Conservation (phyloP, 495 filamentous ascomycete species). For the Neurospora sp. region DNA sequence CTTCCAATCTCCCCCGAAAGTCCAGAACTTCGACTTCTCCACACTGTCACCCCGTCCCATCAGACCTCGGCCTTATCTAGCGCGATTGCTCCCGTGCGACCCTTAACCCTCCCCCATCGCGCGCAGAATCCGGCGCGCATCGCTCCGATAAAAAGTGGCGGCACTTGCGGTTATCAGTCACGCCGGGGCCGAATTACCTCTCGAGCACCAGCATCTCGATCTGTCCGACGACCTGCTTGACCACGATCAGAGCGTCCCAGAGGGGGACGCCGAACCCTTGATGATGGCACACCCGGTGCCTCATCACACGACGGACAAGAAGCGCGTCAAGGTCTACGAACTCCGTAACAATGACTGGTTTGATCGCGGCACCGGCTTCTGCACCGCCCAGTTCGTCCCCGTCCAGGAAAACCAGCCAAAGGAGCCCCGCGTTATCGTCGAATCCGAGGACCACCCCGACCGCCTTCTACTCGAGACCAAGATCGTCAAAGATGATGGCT, state of each 20-base stretch:
- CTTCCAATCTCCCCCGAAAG: background rate
- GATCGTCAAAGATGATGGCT: constrained; percentile 89
- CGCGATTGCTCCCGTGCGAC: background rate
- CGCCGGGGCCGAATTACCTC: constrained; percentile 33
- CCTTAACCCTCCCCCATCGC: constrained; percentile 10
- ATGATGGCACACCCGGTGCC: constrained; percentile 83
- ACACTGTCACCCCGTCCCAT: background rate
- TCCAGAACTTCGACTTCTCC: background rate
- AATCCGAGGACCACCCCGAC: constrained; percentile 83
- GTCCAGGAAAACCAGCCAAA: constrained; percentile 44
- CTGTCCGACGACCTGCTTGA: constrained; percentile 29
- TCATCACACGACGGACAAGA: constrained; percentile 76
- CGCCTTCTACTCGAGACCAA: constrained; percentile 78
- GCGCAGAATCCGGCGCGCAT: constrained; percentile 25
- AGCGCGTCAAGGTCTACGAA: constrained; percentile 98
- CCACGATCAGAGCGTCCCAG: constrained; percentile 24
- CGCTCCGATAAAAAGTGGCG: constrained; percentile 32
- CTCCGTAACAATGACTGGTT: constrained; percentile 98
- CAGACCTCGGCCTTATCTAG: constrained; percentile 1
- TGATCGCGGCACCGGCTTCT: constrained; percentile 94
- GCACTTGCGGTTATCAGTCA: constrained; percentile 36
- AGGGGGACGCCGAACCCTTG: constrained; percentile 36
- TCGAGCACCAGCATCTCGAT: constrained; percentile 34
- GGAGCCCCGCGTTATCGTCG: constrained; percentile 80
- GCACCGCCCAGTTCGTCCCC: constrained; percentile 63